phyloP scores from a whole-genome alignment of 371 early-diverging fungal species.

The Catenaria anguillulae region DNA sequence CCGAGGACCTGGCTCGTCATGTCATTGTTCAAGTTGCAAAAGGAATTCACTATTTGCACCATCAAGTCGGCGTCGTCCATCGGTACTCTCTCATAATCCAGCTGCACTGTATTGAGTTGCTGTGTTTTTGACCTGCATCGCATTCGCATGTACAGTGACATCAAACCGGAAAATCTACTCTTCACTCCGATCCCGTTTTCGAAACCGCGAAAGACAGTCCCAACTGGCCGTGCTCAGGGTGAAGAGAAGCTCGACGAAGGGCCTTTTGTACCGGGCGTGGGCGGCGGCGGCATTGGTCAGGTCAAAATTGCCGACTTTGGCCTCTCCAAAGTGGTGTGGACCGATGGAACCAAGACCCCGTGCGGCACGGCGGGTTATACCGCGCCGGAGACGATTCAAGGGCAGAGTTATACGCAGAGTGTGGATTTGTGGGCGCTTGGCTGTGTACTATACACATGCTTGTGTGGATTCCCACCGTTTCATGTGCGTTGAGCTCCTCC shows the following conservation, averaged over 20 bases:
- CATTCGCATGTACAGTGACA: constrained; percentile 39
- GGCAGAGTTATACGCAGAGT: constrained; percentile 60
- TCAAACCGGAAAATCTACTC: constrained; percentile 92
- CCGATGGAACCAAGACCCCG: constrained; percentile 67
- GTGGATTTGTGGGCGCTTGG: constrained; percentile 93
- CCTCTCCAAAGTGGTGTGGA: constrained; percentile 63
- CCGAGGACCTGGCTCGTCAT: constrained; percentile 57
- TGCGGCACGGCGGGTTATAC: constrained; percentile 77
- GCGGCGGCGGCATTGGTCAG: constrained; percentile 63
- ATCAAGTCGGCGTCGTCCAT: constrained; percentile 71
- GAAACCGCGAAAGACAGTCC: constrained; percentile 14
- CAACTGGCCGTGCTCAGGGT: constrained; percentile 6
- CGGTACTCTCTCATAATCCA: constrained; percentile 23
- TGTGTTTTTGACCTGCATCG: no score
- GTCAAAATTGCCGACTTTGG: constrained; percentile 81
- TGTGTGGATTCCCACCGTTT: constrained; percentile 84
- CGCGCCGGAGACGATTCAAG: constrained; percentile 76
- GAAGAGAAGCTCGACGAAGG: constrained; percentile 50
- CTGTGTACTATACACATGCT: constrained; percentile 73
- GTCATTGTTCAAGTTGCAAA: constrained; percentile 76
- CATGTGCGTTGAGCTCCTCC: constrained; percentile 40
- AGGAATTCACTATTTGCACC: constrained; percentile 77
- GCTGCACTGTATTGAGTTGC: no score
- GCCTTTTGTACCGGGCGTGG: constrained; percentile 47
- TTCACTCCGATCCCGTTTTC: constrained; percentile 53